Evolutionary conservation across 257 asterid species (phyloP).

Genomic region (Avicennia marina): DNA sequence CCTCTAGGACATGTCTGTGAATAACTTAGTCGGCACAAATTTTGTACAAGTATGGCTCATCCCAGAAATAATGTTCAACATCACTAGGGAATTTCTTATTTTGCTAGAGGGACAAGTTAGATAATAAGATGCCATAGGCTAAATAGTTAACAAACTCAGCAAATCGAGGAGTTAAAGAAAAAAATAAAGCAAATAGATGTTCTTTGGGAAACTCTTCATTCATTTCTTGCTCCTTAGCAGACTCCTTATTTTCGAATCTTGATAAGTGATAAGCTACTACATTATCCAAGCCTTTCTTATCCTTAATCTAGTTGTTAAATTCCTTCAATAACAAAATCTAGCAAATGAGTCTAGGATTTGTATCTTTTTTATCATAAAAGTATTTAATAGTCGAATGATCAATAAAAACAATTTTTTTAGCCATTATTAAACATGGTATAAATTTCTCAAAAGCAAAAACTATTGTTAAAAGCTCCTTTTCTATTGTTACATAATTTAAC

Average conservation of each 20-base stretch:
- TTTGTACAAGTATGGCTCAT: not conserved
- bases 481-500: not conserved
- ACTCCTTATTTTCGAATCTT: not conserved
- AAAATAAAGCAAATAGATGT: not conserved
- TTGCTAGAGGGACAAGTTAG: not conserved
- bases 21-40: not conserved
- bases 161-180: not conserved
- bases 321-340: not conserved
- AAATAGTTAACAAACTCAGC: not conserved
- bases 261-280: not conserved
- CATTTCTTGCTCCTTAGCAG: not conserved
- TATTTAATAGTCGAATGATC: not conserved
- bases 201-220: not conserved
- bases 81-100: not conserved
- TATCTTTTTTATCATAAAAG: not conserved
- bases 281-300: not conserved
- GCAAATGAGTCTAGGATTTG: not conserved
- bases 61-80: not conserved
- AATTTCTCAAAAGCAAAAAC: conserved; percentile 2
- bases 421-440: not conserved
- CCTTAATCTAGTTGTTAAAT: not conserved
- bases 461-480: not conserved
- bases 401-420: not conserved
- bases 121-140: not conserved
- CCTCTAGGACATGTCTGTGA: too few relatives aligned